Evolutionary conservation across 495 filamentous ascomycete genomes (phyloP).

Genomic region (Penicilliopsis zonata): DNA sequence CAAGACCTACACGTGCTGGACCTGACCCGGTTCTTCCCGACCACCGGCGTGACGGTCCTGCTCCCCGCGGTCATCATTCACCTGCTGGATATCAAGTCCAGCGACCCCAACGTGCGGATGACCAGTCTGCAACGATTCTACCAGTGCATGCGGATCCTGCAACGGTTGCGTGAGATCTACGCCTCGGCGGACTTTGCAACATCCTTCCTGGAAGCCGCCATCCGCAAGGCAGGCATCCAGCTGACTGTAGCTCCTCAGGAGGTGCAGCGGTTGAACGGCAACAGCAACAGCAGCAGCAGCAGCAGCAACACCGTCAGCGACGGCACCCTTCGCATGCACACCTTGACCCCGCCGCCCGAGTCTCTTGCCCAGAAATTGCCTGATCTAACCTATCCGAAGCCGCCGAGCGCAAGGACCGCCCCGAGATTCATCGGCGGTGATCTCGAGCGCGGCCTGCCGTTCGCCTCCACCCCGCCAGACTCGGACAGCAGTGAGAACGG

Average conservation of each 20-base stretch:
- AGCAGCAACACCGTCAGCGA: constrained; percentile 11
- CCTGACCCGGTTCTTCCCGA: constrained; percentile 69
- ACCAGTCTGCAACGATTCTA: constrained; percentile 64
- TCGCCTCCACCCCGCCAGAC: constrained; percentile 31
- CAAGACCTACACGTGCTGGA: constrained; percentile 54
- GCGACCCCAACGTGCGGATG: constrained; percentile 51
- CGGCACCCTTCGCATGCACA: constrained; percentile 14
- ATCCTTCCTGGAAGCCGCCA: constrained; percentile 73
- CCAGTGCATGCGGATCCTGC: constrained; percentile 76
- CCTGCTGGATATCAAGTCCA: constrained; percentile 76
- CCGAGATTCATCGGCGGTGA: constrained; percentile 7
- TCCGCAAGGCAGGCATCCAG: constrained; percentile 64
- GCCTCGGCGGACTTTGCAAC: constrained; percentile 78
- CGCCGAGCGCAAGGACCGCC: constrained; percentile 9
- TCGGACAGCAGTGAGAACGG: constrained; percentile 35
- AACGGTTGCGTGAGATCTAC: constrained; percentile 70
- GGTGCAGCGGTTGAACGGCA: constrained; percentile 12
- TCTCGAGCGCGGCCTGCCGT: constrained; percentile 9
- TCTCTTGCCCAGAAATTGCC: constrained; percentile 33
- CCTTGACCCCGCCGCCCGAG: constrained; percentile 33
- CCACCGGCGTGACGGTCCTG: constrained; percentile 78
- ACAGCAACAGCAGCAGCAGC: too few relatives aligned
- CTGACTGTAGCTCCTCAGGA: constrained; percentile 31
- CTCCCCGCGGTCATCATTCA: constrained; percentile 88
- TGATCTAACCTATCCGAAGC: constrained; percentile 28